phyloP scores from a whole-genome alignment of 768 basidiomycete genomes.

The Serendipita vermifera region DNA sequence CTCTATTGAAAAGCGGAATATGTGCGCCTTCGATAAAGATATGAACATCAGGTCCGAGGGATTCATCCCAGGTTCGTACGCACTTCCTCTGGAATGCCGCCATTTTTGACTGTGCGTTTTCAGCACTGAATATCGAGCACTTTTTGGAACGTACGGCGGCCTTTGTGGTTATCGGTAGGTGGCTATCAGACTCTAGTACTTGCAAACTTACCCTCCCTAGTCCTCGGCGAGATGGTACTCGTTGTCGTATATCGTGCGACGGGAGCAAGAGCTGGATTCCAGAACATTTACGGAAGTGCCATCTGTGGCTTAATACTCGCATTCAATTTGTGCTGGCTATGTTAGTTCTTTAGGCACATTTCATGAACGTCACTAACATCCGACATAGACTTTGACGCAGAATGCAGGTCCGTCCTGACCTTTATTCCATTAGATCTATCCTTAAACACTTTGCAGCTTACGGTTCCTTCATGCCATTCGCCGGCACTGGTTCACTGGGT shows the following conservation, averaged over 20 bases:
- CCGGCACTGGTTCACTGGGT: conserved; percentile 7
- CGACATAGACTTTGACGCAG: conserved; percentile 7
- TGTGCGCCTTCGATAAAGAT: too few relatives aligned
- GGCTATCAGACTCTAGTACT: too few relatives aligned
- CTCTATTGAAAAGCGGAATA: too few relatives aligned
- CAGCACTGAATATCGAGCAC: conserved; percentile 27
- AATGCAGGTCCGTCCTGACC: conserved; percentile 5
- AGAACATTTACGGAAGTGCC: conserved; percentile 4
- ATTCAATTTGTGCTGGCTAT: conserved; percentile 13
- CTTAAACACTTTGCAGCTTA: background rate
- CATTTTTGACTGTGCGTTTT: background rate
- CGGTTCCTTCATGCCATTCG: conserved; percentile 1
- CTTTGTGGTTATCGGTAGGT: conserved; percentile 24
- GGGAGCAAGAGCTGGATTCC: background rate
- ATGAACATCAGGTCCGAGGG: too few relatives aligned
- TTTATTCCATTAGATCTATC: too few relatives aligned
- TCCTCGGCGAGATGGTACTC: conserved; percentile 18
- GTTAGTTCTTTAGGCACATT: background rate
- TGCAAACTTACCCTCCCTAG: too few relatives aligned
- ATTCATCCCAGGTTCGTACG: background rate
- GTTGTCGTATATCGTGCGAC: conserved; percentile 13
- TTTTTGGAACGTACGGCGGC: conserved; percentile 24
- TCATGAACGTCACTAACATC: background rate
- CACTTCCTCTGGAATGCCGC: background rate
- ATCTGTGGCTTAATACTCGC: conserved; percentile 13